Percentiles rank a stretch among this genome's conserved stretches.
phyloP scores from a whole-genome alignment of 2,329 filamentous ascomycete species.

The Penicillium vulpinum region DNA sequence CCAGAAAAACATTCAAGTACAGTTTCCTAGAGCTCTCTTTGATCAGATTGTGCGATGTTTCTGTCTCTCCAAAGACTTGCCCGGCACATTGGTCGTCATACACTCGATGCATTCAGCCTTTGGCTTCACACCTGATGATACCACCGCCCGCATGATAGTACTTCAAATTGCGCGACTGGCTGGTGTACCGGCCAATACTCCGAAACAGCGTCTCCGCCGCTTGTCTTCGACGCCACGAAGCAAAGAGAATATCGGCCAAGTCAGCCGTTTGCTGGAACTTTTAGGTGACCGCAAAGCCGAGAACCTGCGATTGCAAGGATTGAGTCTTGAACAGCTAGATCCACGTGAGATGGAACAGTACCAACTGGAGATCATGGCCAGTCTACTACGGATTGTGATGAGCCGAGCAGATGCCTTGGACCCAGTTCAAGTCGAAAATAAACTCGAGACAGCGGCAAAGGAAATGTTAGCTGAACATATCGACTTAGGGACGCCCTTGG shows the following conservation, averaged over 20 bases:
- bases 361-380: slow-evolving; percentile 46
- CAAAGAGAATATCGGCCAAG: slow-evolving; percentile 47
- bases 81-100: slow-evolving; percentile 53
- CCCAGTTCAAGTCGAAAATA: slow-evolving; percentile 33
- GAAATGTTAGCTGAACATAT: slow-evolving; percentile 41
- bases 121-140: slow-evolving; percentile 47
- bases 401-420: slow-evolving; percentile 31
- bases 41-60: slow-evolving; percentile 55
- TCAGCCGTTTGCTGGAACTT: slow-evolving; percentile 47
- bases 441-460: slow-evolving; percentile 35
- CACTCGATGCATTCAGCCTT: slow-evolving; percentile 48
- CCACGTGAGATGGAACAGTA: slow-evolving; percentile 40
- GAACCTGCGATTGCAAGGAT: slow-evolving; percentile 33
- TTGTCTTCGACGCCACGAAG: slow-evolving; percentile 43
- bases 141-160: slow-evolving; percentile 50
- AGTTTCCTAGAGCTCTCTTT: slow-evolving; percentile 52
- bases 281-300: slow-evolving; percentile 43
- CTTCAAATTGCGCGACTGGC: slow-evolving; percentile 51
- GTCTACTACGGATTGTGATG: slow-evolving; percentile 44
- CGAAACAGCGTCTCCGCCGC: slow-evolving; percentile 42
- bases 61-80: slow-evolving; percentile 50
- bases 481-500: slow-evolving; percentile 33
- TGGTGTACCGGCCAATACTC: slow-evolving; percentile 34
- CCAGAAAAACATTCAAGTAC: slow-evolving; percentile 31
- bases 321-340: slow-evolving; percentile 38